Base-by-base conservation (phyloP, 805 yeast species). In the Teunomyces kruisii region DNA sequence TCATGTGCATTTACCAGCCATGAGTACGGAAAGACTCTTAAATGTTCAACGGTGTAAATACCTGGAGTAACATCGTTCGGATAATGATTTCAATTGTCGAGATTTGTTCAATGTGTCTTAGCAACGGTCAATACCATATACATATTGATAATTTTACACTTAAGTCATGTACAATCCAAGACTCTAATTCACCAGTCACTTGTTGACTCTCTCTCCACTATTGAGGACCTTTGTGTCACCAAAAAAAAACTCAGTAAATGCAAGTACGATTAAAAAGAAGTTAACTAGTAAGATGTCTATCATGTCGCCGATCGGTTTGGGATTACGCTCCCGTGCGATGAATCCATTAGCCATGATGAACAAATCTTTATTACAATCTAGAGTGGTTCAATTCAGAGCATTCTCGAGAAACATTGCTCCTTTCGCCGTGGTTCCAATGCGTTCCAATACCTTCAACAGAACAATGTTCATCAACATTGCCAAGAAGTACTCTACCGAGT, bases 401-500 rank as follows among this genome's bases (percentile, higher is more conserved):
- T 8, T 35, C 10, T 19, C 28, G 9, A 35, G n/a, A 13, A 10
- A 6, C 8, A 12, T 27, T 17, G 6, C 28, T 26, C 28, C 28
- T 9, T 8, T 26, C 9, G 28, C n/a, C 6, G 13, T 33, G 9
- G 16, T 10, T n/a, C 27, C 37, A 6, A 8, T 10, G 2, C 37
- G 22, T 17, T 33, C 17, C 37, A 33, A 33, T 8, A 19, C n/a
- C 10, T 8, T 35, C 38, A 19, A 35, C 14, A 35, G 12, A 6
- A 24, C 38, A 12, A 19, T 35, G 28, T 13, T 17, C 10, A n/a
- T 22, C 12, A 26, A 26, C 12, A 9, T 15, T 26, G 19, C 26
- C 28, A 32, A 22, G 9, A 42, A 42, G 7, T 33, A 32, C 9
- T 43, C 51, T 6, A 37, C 45, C 30, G 33, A 24, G 27, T 48